These are phyloP conservation scores for Rhizoctonia solani DNA, from an alignment of 1,284 basidiomycete genomes.

Conservation along the genomic window DNA sequence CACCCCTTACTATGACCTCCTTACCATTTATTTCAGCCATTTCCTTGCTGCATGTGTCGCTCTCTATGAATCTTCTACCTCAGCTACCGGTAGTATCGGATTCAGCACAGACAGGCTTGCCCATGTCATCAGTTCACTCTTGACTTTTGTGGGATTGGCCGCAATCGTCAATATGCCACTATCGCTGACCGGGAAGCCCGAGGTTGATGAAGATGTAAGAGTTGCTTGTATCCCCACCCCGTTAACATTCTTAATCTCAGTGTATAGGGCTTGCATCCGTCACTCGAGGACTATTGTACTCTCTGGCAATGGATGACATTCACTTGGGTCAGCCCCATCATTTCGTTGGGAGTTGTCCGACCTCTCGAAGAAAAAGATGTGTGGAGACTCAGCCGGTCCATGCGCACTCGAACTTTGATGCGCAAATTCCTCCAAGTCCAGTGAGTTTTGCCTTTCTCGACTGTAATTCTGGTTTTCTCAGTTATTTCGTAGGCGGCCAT, in stretches of 20 bases:
- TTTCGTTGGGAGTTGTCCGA: slow-evolving; percentile 23
- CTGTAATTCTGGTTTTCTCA: neutral
- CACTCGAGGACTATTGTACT: slow-evolving; percentile 34
- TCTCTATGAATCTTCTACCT: slow-evolving; percentile 19
- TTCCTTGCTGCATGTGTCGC: slow-evolving; percentile 22
- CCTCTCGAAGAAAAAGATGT: slow-evolving; percentile 36
- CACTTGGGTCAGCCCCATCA: slow-evolving; percentile 34
- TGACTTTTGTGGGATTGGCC: slow-evolving; percentile 4
- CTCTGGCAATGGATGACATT: slow-evolving; percentile 37
- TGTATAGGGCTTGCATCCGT: slow-evolving; percentile 16
- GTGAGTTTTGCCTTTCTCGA: slow-evolving; percentile 2
- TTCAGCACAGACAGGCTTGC: neutral
- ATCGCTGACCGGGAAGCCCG: slow-evolving; percentile 1
- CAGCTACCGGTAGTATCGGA: neutral
- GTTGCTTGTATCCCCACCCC: neutral
- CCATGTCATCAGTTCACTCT: slow-evolving; percentile 17
- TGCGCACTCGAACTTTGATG: slow-evolving; percentile 33
- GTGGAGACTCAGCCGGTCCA: slow-evolving; percentile 33
- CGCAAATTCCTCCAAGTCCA: slow-evolving; percentile 33
- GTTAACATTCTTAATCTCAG: neutral
- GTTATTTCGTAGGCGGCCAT: slow-evolving; percentile 8
- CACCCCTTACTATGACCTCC: slow-evolving; percentile 32
- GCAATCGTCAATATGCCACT: slow-evolving; percentile 33
- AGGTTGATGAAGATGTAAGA: slow-evolving; percentile 26
- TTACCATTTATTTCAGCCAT: slow-evolving; percentile 17